These are phyloP conservation scores for Eucalyptus marginata DNA, from an alignment of 345 rosid genomes.

Conservation along the genomic window DNA sequence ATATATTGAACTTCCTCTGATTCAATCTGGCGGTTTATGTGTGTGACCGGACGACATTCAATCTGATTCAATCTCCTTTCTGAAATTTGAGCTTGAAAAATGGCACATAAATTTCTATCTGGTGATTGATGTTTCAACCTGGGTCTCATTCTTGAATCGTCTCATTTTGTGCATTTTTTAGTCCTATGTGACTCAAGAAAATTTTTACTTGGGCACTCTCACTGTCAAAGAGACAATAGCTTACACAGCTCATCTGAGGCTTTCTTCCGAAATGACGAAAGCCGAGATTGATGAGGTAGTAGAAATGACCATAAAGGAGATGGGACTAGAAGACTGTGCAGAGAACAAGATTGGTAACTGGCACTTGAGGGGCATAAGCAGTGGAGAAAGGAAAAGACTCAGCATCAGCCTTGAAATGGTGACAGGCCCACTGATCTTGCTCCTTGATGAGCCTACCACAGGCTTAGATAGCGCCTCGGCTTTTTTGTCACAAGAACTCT, in stretches of 20 bases:
- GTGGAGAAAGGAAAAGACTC: conserved; percentile 40
- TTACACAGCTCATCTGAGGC: conserved; percentile 39
- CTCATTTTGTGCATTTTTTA: background rate
- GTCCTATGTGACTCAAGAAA: conserved; percentile 50
- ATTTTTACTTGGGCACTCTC: conserved; percentile 19
- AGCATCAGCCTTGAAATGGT: conserved; percentile 42
- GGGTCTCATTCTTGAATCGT: background rate
- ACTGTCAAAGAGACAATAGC: conserved; percentile 34
- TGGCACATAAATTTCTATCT: background rate
- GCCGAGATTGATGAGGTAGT: conserved; percentile 24
- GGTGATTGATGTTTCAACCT: background rate
- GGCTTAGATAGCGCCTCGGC: conserved; percentile 43
- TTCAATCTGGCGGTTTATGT: background rate
- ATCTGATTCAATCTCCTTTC: background rate
- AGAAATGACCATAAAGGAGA: conserved; percentile 27
- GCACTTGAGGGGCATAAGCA: conserved; percentile 27
- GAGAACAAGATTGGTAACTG: conserved; percentile 38
- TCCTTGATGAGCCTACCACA: conserved; percentile 41
- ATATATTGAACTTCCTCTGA: background rate
- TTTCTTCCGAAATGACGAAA: conserved; percentile 23
- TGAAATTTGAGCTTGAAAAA: background rate
- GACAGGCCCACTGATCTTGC: conserved; percentile 28
- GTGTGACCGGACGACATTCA: background rate
- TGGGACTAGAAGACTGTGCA: conserved; percentile 31
- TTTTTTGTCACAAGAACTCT: conserved; percentile 17